Percentiles rank a stretch among this genome's conserved stretches.
Conservation (phyloP, 805 yeast species). For the Candida ipomoeae region DNA sequence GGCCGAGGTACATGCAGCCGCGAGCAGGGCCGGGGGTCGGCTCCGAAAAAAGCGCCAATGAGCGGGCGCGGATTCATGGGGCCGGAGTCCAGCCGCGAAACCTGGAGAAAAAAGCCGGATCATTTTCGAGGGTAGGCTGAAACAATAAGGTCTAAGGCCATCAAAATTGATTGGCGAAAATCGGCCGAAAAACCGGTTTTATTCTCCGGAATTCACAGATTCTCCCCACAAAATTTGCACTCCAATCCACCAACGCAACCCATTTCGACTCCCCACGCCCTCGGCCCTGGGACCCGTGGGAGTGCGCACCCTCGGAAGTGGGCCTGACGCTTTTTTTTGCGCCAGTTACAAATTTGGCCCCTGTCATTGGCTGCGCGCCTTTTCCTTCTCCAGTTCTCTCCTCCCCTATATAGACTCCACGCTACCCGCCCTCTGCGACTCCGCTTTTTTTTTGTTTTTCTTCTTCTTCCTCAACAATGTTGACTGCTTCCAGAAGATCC, state of each 20-base stretch:
- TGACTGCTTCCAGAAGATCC: constrained; percentile 40
- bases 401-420: constrained; percentile 13
- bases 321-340: constrained; percentile 1
- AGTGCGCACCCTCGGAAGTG: constrained; percentile 14
- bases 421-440: not conserved
- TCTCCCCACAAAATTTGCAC: not conserved
- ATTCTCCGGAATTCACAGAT: not conserved
- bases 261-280: too few species aligned
- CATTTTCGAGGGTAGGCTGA: not conserved
- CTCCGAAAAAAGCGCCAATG: constrained; percentile 23
- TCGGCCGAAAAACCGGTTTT: too few species aligned
- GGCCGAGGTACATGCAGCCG: constrained; percentile 1
- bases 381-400: constrained; percentile 13
- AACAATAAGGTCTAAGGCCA: not conserved
- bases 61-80: constrained; percentile 12
- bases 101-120: constrained; percentile 17
- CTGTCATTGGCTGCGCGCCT: constrained; percentile 21
- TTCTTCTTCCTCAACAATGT: constrained; percentile 24
- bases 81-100: constrained; percentile 22
- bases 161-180: too few species aligned
- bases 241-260: not conserved
- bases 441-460: constrained; percentile 5
- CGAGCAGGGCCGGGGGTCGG: constrained; percentile 17
- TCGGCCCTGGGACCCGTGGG: too few species aligned
- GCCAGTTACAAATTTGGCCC: constrained; percentile 20